phyloP scores from a whole-genome alignment of 805 yeast genomes.

The Candida silvicultrix region DNA sequence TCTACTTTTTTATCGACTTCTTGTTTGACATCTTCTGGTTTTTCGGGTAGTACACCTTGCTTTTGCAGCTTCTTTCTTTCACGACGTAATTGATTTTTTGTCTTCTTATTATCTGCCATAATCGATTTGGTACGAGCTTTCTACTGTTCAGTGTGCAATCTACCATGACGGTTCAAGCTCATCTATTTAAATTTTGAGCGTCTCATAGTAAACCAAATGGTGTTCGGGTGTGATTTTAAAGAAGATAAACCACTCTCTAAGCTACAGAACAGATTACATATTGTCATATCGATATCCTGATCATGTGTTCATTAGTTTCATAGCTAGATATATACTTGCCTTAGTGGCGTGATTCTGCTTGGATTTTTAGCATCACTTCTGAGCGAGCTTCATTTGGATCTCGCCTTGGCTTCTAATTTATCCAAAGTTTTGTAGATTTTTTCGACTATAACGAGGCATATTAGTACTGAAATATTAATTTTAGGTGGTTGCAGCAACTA shows the following conservation, averaged over 20 bases:
- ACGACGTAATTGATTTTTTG: slow-evolving; percentile 32
- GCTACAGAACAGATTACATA: no score
- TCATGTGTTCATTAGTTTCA: neutral
- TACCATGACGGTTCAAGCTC: no score
- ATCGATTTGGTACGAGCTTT: neutral
- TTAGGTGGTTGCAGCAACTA: no score
- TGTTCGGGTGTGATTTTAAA: neutral
- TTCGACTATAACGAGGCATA: slow-evolving; percentile 12
- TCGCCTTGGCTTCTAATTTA: slow-evolving; percentile 17
- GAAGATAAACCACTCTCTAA: no score
- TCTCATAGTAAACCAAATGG: neutral
- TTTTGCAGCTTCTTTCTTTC: slow-evolving; percentile 17
- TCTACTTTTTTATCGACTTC: slow-evolving; percentile 1
- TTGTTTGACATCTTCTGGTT: neutral
- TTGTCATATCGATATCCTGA: no score
- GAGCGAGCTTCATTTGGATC: no score
- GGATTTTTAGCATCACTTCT: slow-evolving; percentile 3
- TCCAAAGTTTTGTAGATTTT: slow-evolving; percentile 17
- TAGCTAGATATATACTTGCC: neutral
- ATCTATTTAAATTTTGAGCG: neutral
- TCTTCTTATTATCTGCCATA: slow-evolving; percentile 18
- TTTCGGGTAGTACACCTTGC: slow-evolving; percentile 7
- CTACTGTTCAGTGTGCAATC: no score
- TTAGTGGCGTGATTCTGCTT: neutral
- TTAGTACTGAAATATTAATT: slow-evolving; percentile 6